Percentiles rank a stretch among this genome's conserved stretches.
These are phyloP conservation scores for Oryza officinalis DNA, from an alignment of 176 grass and related monocot genomes.

Conservation along the genomic window DNA sequence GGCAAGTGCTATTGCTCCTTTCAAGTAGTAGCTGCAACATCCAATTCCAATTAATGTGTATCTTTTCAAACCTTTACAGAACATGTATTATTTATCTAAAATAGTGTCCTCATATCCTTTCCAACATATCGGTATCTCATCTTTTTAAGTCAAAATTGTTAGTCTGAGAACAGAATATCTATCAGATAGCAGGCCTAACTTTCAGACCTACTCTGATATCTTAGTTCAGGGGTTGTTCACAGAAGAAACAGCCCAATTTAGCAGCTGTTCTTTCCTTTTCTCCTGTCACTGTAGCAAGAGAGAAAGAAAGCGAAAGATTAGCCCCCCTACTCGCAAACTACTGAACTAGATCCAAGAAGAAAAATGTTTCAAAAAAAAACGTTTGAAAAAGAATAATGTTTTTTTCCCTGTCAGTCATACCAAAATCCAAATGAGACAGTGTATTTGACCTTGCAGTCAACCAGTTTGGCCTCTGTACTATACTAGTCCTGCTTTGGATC, in stretches of 20 bases:
- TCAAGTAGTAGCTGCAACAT: background rate
- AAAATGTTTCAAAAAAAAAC: too few species aligned
- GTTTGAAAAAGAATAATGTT: background rate
- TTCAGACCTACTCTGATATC: background rate
- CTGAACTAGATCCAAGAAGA: background rate
- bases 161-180: conserved; percentile 3
- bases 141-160: background rate
- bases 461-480: background rate
- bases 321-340: background rate
- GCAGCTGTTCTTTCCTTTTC: background rate
- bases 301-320: background rate
- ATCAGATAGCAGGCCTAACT: background rate
- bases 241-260: background rate
- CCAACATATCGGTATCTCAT: background rate
- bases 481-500: background rate
- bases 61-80: background rate
- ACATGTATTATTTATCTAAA: background rate
- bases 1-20: background rate
- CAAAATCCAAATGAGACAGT: background rate
- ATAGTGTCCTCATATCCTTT: background rate
- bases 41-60: background rate
- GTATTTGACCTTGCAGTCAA: conserved; percentile 12
- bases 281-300: background rate
- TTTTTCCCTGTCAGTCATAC: background rate
- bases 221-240: background rate